Evolutionary conservation across 1,284 basidiomycete genomes (phyloP), one percentile per base, ranked within the genome.

Genomic region (Ceraceosorus guamensis): DNA sequence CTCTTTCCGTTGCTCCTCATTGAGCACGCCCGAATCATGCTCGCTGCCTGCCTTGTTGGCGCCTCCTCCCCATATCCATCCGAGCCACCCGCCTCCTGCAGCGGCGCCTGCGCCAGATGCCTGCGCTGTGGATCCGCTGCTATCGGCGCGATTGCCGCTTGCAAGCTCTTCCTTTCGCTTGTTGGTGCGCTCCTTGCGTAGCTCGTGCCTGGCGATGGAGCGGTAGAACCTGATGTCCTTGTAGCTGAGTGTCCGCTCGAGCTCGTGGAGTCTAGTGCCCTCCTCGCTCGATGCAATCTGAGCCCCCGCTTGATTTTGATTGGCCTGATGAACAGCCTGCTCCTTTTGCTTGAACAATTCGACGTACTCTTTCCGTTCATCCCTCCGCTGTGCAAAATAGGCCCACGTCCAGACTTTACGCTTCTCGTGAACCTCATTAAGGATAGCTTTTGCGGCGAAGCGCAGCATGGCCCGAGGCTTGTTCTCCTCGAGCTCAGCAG

Each of bases 211-310:
- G 0, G 91, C 91, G 59, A 99, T 90, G 3, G 92, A 97, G 30
- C 95, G 85, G 79, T 97, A 99, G 78, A 97, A 97, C 10, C 95
- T 87, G 53, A 99, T 88, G 70, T 98, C 95, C 75, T 96, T 90
- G 72, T 97, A 98, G 0, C 85, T 83, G 10, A 98, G 81, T 73
- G 89, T 89, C 65, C 77, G 79, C 76, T 99, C 96, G 52, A 98
- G 79, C 1, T 79, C 80, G 48, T 84, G 82, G 31, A 96, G 79
- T 5, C 79, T 79, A 4, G 58, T 53, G 6, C 60, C 63, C 13
- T 56, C 61, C 35, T 70, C 65, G 59, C 65, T 66, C 60, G 62
- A 63, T 5, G 63, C 57, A 6, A 61, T 52, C 30, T 62, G 61
- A 5, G 65, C 64, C 18, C 56, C 65, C 3, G 67, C 63, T 48